A percentile compares a stretch with the other conserved stretches of the same genome.
phyloP scores from a whole-genome alignment of 176 grass and related monocot genomes.

The Phyllostachys edulis region DNA sequence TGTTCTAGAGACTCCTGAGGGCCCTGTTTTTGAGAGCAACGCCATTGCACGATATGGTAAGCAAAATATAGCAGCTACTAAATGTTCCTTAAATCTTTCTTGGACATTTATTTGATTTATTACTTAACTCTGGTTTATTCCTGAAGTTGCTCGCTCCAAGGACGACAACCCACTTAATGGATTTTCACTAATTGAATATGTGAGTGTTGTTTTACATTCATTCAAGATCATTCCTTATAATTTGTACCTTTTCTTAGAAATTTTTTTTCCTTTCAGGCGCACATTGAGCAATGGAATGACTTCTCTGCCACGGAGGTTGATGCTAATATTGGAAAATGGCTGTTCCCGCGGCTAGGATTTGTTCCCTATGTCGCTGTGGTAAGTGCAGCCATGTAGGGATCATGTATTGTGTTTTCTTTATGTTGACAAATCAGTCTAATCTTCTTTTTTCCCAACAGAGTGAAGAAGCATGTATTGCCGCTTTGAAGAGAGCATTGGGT shows the following conservation, averaged over 20 bases:
- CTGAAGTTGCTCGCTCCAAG: conserved; percentile 67
- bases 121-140: not conserved
- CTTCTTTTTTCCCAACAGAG: conserved; percentile 28
- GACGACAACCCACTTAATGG: conserved; percentile 67
- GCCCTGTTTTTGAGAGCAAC: conserved; percentile 82
- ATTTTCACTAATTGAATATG: conserved; percentile 81
- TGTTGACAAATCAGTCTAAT: not conserved
- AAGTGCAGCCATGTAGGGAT: not conserved
- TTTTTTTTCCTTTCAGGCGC: conserved; percentile 45
- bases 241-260: not conserved
- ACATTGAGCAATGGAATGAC: conserved; percentile 83
- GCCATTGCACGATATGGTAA: conserved; percentile 79
- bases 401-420: not conserved
- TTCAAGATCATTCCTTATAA: not conserved
- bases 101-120: not conserved
- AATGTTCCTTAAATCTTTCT: not conserved
- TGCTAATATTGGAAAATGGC: conserved; percentile 51
- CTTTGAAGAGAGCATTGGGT: conserved; percentile 69
- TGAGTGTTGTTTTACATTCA: conserved; percentile 39
- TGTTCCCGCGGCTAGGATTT: conserved; percentile 55
- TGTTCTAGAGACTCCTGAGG: conserved; percentile 79
- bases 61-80: not conserved
- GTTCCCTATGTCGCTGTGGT: conserved; percentile 45
- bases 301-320: conserved; percentile 67
- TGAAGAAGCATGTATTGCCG: conserved; percentile 49